phyloP scores from a whole-genome alignment of 139 green algal genomes.

The Chloropicon primus region DNA sequence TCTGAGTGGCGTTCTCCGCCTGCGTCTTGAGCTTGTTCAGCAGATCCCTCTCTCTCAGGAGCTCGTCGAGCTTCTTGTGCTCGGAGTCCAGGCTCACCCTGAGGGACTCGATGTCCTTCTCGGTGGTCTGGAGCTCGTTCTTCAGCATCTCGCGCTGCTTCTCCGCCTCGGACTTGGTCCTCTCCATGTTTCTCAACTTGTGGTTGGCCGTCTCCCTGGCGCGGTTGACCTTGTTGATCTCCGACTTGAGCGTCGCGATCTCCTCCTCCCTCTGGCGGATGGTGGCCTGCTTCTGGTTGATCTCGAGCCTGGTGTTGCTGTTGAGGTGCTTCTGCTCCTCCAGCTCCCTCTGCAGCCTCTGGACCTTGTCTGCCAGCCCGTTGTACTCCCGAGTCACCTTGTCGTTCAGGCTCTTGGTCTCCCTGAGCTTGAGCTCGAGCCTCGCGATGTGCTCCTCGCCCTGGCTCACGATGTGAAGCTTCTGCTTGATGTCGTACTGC shows the following conservation, averaged over 20 bases:
- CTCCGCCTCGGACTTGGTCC: conserved; percentile 44
- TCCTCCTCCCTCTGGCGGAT: neutral
- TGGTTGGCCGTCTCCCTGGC: neutral
- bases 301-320: conserved; percentile 45
- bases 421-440: conserved; percentile 52
- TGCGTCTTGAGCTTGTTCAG: conserved; percentile 71
- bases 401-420: conserved; percentile 45
- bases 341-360: conserved; percentile 75
- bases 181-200: conserved; percentile 7
- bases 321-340: conserved; percentile 80
- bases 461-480: conserved; percentile 27
- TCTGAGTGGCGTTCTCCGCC: conserved; percentile 63
- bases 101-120: conserved; percentile 22
- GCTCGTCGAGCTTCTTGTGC: conserved; percentile 66
- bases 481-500: conserved; percentile 59
- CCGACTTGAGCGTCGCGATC: neutral
- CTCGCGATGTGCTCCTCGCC: conserved; percentile 36
- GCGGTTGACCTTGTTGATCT: neutral
- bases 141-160: conserved; percentile 15
- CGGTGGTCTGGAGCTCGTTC: conserved; percentile 11
- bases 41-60: conserved; percentile 67
- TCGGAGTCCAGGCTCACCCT: conserved; percentile 23
- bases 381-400: conserved; percentile 78
- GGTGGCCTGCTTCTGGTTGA: conserved; percentile 24
- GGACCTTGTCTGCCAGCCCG: conserved; percentile 58